Conservation (phyloP, 2,329 filamentous ascomycete genomes). For the Talaromyces sp. region DNA sequence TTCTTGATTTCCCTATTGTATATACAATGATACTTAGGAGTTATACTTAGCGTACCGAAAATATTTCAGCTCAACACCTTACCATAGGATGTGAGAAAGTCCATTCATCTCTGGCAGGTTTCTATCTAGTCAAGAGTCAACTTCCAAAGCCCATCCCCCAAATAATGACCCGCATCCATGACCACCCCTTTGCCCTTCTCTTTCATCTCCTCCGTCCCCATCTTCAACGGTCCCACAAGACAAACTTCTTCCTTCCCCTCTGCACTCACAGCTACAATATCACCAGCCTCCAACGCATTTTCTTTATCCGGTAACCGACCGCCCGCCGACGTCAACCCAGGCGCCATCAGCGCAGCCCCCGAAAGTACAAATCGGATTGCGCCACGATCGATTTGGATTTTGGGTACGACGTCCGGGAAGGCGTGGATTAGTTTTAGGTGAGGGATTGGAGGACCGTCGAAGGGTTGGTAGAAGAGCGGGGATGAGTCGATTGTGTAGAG, state of each 20-base stretch:
- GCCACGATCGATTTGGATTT: slow-evolving; percentile 85
- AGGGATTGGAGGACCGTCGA: slow-evolving; percentile 72
- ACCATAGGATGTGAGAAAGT: background rate
- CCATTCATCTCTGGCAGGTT: background rate
- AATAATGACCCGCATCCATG: slow-evolving; percentile 87
- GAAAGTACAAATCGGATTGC: slow-evolving; percentile 95
- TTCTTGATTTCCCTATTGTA: background rate
- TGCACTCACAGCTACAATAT: slow-evolving; percentile 82
- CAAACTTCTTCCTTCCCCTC: slow-evolving; percentile 94
- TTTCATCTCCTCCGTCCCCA: slow-evolving; percentile 88
- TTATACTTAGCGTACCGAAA: background rate
- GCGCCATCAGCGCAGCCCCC: slow-evolving; percentile 93
- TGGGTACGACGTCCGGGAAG: slow-evolving; percentile 79
- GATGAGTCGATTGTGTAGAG: slow-evolving; percentile 77
- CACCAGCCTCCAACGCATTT: slow-evolving; percentile 69
- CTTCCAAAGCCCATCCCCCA: slow-evolving; percentile 92
- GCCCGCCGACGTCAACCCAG: slow-evolving; percentile 79
- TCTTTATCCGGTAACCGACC: slow-evolving; percentile 67
- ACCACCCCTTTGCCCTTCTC: slow-evolving; percentile 90
- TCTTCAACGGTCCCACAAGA: slow-evolving; percentile 77
- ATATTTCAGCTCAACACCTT: background rate
- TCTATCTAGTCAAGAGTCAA: slow-evolving; percentile 54
- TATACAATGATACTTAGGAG: background rate
- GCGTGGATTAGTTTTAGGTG: slow-evolving; percentile 87
- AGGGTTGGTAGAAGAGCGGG: slow-evolving; percentile 89